A percentile compares a stretch with the other conserved stretches of the same genome.
Conservation (phyloP, 352 stramenopile species). For the Stramenopiles sp. region DNA sequence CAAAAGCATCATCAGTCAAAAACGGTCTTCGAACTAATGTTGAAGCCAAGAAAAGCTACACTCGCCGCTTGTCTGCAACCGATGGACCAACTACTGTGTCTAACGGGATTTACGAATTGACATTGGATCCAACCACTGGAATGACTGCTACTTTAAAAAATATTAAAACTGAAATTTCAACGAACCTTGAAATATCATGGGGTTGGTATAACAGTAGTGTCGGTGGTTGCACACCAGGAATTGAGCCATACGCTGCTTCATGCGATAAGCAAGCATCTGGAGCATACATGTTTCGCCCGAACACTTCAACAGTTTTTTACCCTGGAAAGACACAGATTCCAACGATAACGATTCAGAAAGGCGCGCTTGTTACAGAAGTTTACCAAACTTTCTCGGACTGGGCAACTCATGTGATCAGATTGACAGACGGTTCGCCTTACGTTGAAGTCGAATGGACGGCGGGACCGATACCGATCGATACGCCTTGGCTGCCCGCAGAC, state of each 20-base stretch:
- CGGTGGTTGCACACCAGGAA: neutral
- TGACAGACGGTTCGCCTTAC: constrained; percentile 55
- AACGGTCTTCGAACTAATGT: neutral
- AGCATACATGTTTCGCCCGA: constrained; percentile 86
- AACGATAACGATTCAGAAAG: constrained; percentile 28
- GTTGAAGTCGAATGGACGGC: constrained; percentile 84
- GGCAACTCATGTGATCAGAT: constrained; percentile 66
- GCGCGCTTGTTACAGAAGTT: constrained; percentile 32
- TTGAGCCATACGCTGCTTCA: neutral
- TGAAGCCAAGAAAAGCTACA: neutral
- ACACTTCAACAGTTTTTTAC: constrained; percentile 17
- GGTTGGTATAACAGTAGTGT: neutral
- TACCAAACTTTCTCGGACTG: constrained; percentile 52
- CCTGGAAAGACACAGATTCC: neutral
- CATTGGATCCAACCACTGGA: neutral
- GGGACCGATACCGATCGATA: constrained; percentile 44
- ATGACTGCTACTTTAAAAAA: neutral
- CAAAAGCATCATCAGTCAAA: neutral
- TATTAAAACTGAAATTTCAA: neutral
- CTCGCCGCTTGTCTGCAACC: neutral
- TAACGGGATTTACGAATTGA: neutral
- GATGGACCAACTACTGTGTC: neutral
- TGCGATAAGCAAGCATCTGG: constrained; percentile 50
- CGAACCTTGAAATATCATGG: neutral
- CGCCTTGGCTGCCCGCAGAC: constrained; percentile 12